Evolutionary conservation across 208 protist species (phyloP), one percentile per base, ranked within the genome.

Genomic region (Histomonas meleagridis): DNA sequence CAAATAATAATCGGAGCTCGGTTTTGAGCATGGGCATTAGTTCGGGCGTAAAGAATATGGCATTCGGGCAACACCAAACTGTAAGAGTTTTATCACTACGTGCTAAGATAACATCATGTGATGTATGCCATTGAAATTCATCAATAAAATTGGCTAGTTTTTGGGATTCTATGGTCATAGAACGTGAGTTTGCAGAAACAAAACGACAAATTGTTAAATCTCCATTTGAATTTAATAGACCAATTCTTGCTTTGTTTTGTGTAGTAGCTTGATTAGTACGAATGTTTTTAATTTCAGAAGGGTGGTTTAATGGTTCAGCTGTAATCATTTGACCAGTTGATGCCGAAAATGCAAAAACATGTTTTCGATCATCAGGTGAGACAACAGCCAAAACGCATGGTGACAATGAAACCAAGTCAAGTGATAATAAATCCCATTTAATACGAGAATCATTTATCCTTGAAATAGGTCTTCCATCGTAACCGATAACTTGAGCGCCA

Each of bases 101-200:
- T 5, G 76, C 40, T 57, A 86, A 18, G 38, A 86, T 55, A 55
- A 86, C 18, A 86, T 86, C 76, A 55, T 86, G 76, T 35, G 46
- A 26, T 86, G 76, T 46, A 49, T 86, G 76, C 76, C 76, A 86
- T 43, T 48, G 4, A 46, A 86, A 86, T 43, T 86, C 76, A 28
- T 86, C 76, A 57, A 86, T 46, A 16, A 86, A 86, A n/a, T 86
- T 86, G 0, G 76, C 76, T 18, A 86, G 76, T 49, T 86, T 86
- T 1, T 32, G 26, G 0, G 76, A 55, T 55, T 86, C 76, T 5
- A 86, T 86, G 0, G 76, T 28, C 38, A 46, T 40, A 12, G 76
- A 46, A 38, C 76, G 40, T 86, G 76, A 46, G 38, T 86, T 86
- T 7, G 76, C n/a, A 32, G 76, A 26, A 49, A 86, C 76, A 46